These are phyloP conservation scores for Imleria badia DNA, from an alignment of 768 basidiomycete species.

Conservation along the genomic window DNA sequence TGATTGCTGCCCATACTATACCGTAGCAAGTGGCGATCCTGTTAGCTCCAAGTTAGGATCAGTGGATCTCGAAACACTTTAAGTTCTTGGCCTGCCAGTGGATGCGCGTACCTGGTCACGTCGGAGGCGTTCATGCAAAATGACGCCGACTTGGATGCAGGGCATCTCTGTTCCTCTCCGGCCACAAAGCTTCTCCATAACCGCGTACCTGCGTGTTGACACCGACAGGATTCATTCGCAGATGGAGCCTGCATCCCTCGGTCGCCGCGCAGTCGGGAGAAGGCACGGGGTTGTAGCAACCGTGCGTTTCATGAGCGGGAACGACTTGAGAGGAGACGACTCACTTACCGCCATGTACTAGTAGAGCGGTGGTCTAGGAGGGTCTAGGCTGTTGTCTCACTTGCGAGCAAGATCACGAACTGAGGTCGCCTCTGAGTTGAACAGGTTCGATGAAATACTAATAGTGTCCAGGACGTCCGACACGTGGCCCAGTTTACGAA, in stretches of 20 bases:
- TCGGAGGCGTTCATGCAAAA: neutral
- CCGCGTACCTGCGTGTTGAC: neutral
- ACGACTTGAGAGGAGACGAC: neutral
- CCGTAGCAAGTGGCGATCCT: neutral
- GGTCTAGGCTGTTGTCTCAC: neutral
- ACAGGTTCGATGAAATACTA: neutral
- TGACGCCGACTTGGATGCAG: no score
- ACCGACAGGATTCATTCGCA: no score
- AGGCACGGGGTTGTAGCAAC: neutral
- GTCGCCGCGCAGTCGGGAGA: neutral
- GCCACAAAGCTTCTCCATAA: neutral
- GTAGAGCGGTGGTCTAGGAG: no score
- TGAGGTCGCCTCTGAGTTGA: slow-evolving; percentile 2
- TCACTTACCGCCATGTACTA: no score
- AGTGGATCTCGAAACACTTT: neutral
- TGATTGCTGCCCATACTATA: neutral
- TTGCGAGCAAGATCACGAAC: neutral
- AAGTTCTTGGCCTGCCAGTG: no score
- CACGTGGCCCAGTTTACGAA: no score
- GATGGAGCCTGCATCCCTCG: neutral
- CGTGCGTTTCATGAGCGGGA: neutral
- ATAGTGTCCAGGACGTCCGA: neutral
- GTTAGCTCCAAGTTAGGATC: neutral
- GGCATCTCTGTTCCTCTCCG: neutral
- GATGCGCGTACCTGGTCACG: no score